Evolutionary conservation across 805 yeast genomes (phyloP).

Genomic region (Ascoidea rubescens): DNA sequence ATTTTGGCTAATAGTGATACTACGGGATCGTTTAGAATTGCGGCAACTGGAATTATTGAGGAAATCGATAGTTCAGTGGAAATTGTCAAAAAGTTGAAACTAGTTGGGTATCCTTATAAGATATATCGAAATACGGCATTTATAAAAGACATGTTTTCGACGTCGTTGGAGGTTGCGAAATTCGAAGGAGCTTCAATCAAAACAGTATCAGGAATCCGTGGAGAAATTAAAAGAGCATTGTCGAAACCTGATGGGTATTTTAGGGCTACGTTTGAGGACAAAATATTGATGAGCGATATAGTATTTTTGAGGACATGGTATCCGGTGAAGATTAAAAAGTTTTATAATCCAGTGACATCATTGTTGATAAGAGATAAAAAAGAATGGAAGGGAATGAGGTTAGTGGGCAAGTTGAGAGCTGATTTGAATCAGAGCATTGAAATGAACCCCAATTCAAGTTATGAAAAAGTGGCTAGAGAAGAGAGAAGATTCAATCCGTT

Average conservation of each 20-base stretch:
- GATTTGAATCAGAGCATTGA: conserved; percentile 56
- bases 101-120: conserved; percentile 91
- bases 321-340: conserved; percentile 80
- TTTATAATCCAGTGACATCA: conserved; percentile 94
- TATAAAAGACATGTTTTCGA: conserved; percentile 89
- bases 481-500: conserved; percentile 81
- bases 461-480: conserved; percentile 64
- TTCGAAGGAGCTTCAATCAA: conserved; percentile 96
- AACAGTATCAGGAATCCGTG: conserved; percentile 94
- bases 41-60: conserved; percentile 93
- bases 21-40: conserved; percentile 82
- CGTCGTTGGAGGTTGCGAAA: conserved; percentile 88
- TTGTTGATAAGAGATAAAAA: conserved; percentile 60
- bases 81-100: conserved; percentile 88
- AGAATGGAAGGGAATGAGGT: conserved; percentile 93
- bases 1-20: conserved; percentile 73
- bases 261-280: conserved; percentile 96
- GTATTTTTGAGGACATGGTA: conserved; percentile 92
- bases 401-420: conserved; percentile 88
- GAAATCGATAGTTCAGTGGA: conserved; percentile 82
- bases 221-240: conserved; percentile 91
- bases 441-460: conserved; percentile 31
- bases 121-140: conserved; percentile 93
- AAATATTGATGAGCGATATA: conserved; percentile 79
- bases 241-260: conserved; percentile 90